A percentile compares a stretch with the other conserved stretches of the same genome.
phyloP scores from a whole-genome alignment of 495 filamentous ascomycete genomes.

The Hypoxylon rickii region DNA sequence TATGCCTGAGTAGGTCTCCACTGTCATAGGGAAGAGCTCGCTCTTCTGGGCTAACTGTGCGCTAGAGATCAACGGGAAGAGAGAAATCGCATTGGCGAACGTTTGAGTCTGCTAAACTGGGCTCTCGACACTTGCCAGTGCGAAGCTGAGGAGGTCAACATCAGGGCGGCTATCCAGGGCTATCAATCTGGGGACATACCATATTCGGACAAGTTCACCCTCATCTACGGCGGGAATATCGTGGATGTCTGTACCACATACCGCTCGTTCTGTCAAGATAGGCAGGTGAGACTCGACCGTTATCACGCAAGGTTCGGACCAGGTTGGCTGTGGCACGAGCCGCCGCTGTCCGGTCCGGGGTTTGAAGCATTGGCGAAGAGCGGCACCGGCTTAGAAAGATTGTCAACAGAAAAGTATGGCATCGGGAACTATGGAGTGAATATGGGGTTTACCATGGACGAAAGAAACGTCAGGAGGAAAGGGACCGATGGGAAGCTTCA shows the following conservation, averaged over 20 bases:
- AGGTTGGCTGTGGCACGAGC: conserved; percentile 58
- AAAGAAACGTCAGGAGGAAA: not conserved
- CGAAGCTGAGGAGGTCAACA: conserved; percentile 48
- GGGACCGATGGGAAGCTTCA: not conserved
- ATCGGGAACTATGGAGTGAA: conserved; percentile 14
- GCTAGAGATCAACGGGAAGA: conserved; percentile 32
- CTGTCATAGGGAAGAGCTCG: too few relatives aligned
- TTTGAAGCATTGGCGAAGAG: conserved; percentile 35
- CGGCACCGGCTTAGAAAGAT: conserved; percentile 30
- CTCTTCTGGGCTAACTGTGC: conserved; percentile 14
- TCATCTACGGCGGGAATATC: conserved; percentile 52
- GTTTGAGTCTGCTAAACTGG: conserved; percentile 38
- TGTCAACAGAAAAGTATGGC: not conserved
- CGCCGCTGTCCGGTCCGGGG: conserved; percentile 40
- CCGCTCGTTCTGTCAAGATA: conserved; percentile 43
- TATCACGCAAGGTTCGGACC: conserved; percentile 44
- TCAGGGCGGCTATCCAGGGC: conserved; percentile 48
- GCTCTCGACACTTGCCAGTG: conserved; percentile 42
- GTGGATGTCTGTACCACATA: conserved; percentile 48
- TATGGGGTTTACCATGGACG: conserved; percentile 16
- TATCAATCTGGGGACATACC: conserved; percentile 48
- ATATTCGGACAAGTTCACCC: conserved; percentile 45
- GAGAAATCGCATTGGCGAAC: conserved; percentile 35
- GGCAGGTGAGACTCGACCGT: conserved; percentile 46
- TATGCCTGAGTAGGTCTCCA: conserved; percentile 39